These are phyloP conservation scores for Penicillium sp. DNA, from an alignment of 2,329 filamentous ascomycete genomes.

Conservation along the genomic window DNA sequence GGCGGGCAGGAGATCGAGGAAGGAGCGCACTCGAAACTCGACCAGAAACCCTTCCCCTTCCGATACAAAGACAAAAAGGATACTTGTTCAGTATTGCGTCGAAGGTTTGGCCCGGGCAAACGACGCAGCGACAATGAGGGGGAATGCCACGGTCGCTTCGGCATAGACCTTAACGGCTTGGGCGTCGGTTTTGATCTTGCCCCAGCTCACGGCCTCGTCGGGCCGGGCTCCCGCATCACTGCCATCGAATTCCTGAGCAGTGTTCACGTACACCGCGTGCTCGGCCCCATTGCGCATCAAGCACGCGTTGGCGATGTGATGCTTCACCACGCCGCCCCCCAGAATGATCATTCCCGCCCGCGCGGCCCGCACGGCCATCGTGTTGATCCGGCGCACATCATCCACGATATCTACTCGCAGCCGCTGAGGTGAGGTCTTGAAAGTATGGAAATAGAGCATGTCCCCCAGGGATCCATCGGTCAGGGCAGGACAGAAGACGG, in stretches of 20 bases:
- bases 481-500: conserved; percentile 92
- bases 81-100: conserved; percentile 8
- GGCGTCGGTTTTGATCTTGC: conserved; percentile 88
- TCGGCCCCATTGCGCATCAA: conserved; percentile 97
- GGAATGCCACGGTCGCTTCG: conserved; percentile 66
- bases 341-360: conserved; percentile 92
- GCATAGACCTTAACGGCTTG: conserved; percentile 82
- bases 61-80: too few relatives aligned
- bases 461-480: conserved; percentile 94
- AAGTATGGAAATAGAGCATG: conserved; percentile 99
- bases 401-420: conserved; percentile 88
- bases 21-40: too few relatives aligned
- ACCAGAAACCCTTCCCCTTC: too few relatives aligned
- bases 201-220: conserved; percentile 97
- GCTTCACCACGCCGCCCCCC: conserved; percentile 92
- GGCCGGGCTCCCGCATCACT: conserved; percentile 93
- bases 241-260: conserved; percentile 93
- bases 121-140: conserved; percentile 64
- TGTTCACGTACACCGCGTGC: conserved; percentile 96
- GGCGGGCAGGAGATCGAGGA: conserved; percentile 2
- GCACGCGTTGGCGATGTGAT: conserved; percentile 97
- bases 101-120: conserved; percentile 51
- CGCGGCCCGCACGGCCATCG: conserved; percentile 80
- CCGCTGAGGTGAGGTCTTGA: conserved; percentile 77
- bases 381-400: conserved; percentile 91